These are phyloP conservation scores for Coemansia sp. DNA, from an alignment of 192 early-diverging fungal genomes.

Conservation along the genomic window DNA sequence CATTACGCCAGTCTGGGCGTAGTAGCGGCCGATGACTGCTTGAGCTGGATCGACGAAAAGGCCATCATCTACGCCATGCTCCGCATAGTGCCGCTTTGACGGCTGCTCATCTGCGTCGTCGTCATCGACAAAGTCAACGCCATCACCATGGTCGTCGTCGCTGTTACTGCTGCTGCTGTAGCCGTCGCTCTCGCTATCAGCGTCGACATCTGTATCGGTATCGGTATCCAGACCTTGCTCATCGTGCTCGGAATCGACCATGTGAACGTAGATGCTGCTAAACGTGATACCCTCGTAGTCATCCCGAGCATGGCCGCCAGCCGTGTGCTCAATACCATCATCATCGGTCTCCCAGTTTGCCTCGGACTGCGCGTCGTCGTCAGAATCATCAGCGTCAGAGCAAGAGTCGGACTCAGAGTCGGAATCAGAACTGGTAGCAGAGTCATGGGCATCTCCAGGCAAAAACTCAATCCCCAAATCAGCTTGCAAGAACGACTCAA, in stretches of 20 bases:
- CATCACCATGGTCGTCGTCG: background rate
- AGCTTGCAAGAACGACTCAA: background rate
- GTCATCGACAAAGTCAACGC: background rate
- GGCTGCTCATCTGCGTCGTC: background rate
- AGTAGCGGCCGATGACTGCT: constrained; percentile 47
- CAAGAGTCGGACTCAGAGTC: background rate
- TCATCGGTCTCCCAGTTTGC: constrained; percentile 6
- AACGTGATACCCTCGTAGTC: constrained; percentile 12
- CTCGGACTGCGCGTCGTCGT: constrained; percentile 2
- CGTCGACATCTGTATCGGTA: constrained; percentile 7
- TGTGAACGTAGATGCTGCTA: background rate
- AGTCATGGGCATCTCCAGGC: background rate
- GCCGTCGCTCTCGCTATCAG: constrained; percentile 9
- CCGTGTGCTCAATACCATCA: background rate
- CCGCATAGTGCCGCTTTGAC: background rate
- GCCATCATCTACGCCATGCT: constrained; percentile 8
- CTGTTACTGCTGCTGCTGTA: constrained; percentile 2
- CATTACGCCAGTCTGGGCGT: constrained; percentile 28
- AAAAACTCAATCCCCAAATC: constrained; percentile 26
- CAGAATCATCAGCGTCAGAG: constrained; percentile 2
- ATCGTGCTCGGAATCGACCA: background rate
- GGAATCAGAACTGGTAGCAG: constrained; percentile 1
- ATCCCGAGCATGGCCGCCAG: background rate
- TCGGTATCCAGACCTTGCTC: constrained; percentile 7
- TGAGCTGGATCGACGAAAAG: constrained; percentile 28